Evolutionary conservation across 768 basidiomycete species (phyloP).

Genomic region (Rhodotorula taiwanensis): DNA sequence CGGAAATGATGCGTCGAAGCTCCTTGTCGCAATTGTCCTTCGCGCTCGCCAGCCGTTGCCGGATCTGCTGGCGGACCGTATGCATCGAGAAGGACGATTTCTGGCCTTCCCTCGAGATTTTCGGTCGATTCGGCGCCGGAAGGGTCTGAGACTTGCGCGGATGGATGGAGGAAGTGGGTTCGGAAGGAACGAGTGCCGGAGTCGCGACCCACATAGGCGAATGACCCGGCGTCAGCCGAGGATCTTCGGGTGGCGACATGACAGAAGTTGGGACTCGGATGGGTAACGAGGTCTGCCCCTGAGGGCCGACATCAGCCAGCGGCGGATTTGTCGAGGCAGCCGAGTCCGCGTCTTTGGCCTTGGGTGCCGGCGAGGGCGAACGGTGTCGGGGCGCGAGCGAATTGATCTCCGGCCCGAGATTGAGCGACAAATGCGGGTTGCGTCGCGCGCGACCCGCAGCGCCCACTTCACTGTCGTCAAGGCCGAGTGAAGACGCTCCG

Average conservation of each 20-base stretch:
- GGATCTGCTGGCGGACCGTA: constrained; percentile 74
- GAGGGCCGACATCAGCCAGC: not conserved
- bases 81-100: constrained; percentile 38
- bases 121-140: not conserved
- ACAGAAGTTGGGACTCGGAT: not conserved
- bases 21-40: constrained; percentile 97
- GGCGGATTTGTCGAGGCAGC: not conserved
- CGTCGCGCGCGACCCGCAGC: constrained; percentile 16
- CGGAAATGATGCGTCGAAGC: constrained; percentile 84
- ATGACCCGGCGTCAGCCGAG: constrained; percentile 34
- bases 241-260: not conserved
- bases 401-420: constrained; percentile 35
- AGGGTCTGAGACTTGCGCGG: not conserved
- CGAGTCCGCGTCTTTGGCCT: not conserved
- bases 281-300: constrained; percentile 4
- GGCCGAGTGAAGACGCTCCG: constrained; percentile 15
- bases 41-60: constrained; percentile 81
- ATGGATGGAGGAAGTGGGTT: constrained; percentile 12
- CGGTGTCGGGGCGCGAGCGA: not conserved
- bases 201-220: constrained; percentile 40
- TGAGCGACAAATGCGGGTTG: constrained; percentile 41
- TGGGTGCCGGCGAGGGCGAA: not conserved
- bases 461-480: constrained; percentile 22
- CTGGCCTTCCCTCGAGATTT: constrained; percentile 2
- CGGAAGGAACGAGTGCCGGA: constrained; percentile 37